Evolutionary conservation across 805 yeast species (phyloP).

Genomic region (Metschnikowia noctiluminum): DNA sequence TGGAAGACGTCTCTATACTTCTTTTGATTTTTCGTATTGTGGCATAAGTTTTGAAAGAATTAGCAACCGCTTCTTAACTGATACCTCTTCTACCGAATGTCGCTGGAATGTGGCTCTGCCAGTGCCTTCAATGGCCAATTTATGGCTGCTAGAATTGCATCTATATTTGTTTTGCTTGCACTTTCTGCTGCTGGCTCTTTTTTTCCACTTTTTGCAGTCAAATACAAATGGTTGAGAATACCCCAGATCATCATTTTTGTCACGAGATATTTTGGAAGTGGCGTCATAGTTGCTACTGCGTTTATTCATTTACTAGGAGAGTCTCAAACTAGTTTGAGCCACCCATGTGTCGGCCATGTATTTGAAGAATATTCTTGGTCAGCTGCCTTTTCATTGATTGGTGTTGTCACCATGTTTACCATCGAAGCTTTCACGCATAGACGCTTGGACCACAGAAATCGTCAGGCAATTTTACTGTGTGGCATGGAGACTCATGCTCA

Average conservation of each 20-base stretch:
- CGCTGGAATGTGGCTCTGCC: slow-evolving; percentile 6
- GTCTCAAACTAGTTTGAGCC: slow-evolving; percentile 22
- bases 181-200: slow-evolving; percentile 30
- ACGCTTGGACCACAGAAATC: slow-evolving; percentile 7
- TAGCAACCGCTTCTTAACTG: too few species aligned
- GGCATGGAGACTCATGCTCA: neutral
- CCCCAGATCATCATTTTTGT: slow-evolving; percentile 27
- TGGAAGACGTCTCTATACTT: too few species aligned
- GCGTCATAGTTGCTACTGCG: slow-evolving; percentile 36
- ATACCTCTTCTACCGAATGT: too few species aligned
- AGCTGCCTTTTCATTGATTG: slow-evolving; percentile 31
- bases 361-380: slow-evolving; percentile 31
- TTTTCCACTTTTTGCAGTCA: slow-evolving; percentile 27
- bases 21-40: too few species aligned
- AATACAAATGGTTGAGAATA: slow-evolving; percentile 19
- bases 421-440: slow-evolving; percentile 22
- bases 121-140: slow-evolving; percentile 21
- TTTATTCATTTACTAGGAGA: slow-evolving; percentile 35
- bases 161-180: slow-evolving; percentile 29
- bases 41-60: too few species aligned
- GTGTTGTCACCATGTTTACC: slow-evolving; percentile 29
- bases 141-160: slow-evolving; percentile 26
- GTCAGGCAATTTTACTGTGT: neutral
- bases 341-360: slow-evolving; percentile 28
- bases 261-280: slow-evolving; percentile 31